Base-by-base conservation (phyloP, 805 yeast species). In the Pichia heedii region DNA sequence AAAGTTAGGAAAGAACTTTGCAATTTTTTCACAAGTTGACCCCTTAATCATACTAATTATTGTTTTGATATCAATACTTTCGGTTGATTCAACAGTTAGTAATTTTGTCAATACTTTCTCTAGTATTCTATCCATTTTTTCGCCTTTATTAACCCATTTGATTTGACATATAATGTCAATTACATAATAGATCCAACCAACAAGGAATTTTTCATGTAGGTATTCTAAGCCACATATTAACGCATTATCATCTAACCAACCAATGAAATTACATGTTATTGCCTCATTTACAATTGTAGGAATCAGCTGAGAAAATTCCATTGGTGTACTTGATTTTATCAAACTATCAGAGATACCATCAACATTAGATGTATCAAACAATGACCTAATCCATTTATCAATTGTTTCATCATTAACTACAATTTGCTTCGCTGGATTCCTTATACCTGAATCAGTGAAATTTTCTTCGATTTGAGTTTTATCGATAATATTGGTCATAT, bases 301-400 rank as follows among this genome's bases (percentile, higher is more conserved):
- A 18, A 88, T 73, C 29, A 89, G 62, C 32, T 71, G 69, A 48
- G 83, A 74, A 41, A 84, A 75, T 45, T 85, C 89, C 50, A 76
- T 75, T 16, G 82, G 73, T 7, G 80, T 69, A 1, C 84, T 75
- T 11, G 78, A 68, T 51, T 79, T 74, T 55, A 89, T 76, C 47
- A 88, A 63, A 36, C 84, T 89, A 61, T 90, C 97, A 0, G 95
- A 81, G 32, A 89, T 76, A 3, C 96, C 95, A 33, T 81, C 81
- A 27, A 84, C 49, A 43, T 57, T 57, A 2, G 54, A 44, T 20
- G 52, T 46, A 48, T 86, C 89, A 61, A 84, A 88, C 34, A 90
- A 61, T 1, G 93, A 89, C 22, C 73, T 65, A 37, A 84, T 74
- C 97, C 97, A 90, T 21, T 77, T 82, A 36, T 76, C 74, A 16